Conservation (phyloP, 2,329 filamentous ascomycete species). For the Fusarium sp. region DNA sequence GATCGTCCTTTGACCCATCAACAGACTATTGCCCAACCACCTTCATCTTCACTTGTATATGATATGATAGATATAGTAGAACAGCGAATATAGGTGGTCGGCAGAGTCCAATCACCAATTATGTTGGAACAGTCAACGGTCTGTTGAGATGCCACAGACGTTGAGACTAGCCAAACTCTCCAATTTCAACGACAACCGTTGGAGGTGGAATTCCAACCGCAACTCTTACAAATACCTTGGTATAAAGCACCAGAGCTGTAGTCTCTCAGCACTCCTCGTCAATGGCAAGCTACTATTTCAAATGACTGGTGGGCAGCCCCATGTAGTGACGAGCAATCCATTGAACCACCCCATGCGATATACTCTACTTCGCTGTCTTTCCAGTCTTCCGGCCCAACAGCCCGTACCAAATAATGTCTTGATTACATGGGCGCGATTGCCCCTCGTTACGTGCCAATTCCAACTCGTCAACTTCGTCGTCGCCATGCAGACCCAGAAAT, state of each 20-base stretch:
- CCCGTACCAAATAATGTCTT: conserved; percentile 30
- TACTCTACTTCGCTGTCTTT: background rate
- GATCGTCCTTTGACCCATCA: background rate
- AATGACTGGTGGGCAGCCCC: background rate
- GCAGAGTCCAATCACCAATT: background rate
- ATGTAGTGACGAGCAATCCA: background rate
- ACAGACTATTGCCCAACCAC: background rate
- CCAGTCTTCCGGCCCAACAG: conserved; percentile 9
- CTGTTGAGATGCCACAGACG: background rate
- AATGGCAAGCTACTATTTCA: background rate
- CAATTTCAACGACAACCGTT: background rate
- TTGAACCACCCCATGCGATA: background rate
- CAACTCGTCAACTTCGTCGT: conserved; percentile 28
- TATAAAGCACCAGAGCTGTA: background rate
- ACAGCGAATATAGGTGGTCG: background rate
- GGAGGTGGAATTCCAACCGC: background rate
- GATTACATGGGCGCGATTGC: conserved; percentile 29
- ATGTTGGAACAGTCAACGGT: background rate
- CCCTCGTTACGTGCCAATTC: conserved; percentile 18
- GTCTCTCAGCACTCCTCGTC: background rate
- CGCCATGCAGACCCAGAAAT: conserved; percentile 44
- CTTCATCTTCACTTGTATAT: background rate
- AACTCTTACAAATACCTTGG: background rate
- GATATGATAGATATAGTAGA: too few species aligned
- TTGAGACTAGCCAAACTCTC: background rate